Evolutionary conservation across 2,329 filamentous ascomycete genomes (phyloP).

Genomic region (Aspergillus sp.): DNA sequence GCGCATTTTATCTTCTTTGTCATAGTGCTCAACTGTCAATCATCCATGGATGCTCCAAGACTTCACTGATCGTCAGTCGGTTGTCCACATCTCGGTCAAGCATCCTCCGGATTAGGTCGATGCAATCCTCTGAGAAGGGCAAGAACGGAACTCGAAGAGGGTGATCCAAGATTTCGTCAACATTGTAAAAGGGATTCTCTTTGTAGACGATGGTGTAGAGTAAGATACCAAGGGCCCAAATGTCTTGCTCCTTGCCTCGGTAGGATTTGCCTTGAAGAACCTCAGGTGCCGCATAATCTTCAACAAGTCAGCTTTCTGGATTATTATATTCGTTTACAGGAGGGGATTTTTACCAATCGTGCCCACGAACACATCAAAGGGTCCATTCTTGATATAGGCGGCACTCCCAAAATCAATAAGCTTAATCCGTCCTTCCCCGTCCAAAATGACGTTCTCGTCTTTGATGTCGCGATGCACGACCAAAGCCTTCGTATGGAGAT

Average conservation of each 20-base stretch:
- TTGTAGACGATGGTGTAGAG: constrained; percentile 99
- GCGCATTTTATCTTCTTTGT: not conserved
- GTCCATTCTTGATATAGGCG: constrained; percentile 96
- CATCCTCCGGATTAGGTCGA: constrained; percentile 89
- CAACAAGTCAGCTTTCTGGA: not conserved
- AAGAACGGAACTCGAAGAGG: constrained; percentile 81
- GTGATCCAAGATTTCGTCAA: constrained; percentile 98
- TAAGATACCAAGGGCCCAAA: constrained; percentile 95
- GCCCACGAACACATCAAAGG: constrained; percentile 98
- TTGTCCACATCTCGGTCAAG: constrained; percentile 83
- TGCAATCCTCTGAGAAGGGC: constrained; percentile 74
- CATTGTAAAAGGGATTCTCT: constrained; percentile 98
- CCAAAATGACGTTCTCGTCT: constrained; percentile 95
- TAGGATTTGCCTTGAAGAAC: constrained; percentile 91
- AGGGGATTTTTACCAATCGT: constrained; percentile 75
- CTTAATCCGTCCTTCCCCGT: constrained; percentile 94
- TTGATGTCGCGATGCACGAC: constrained; percentile 99
- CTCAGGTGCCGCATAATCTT: constrained; percentile 98
- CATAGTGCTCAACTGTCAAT: constrained; percentile 22
- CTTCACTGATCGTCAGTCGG: constrained; percentile 81
- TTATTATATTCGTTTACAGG: too few relatives aligned
- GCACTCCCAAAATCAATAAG: constrained; percentile 98
- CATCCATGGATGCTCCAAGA: constrained; percentile 85
- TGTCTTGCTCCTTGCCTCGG: constrained; percentile 93
- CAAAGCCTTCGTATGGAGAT: constrained; percentile 84